Percentiles rank a stretch among this genome's conserved stretches.
Conservation (phyloP, 805 yeast species). For the Debaryomyces tyrocola region DNA sequence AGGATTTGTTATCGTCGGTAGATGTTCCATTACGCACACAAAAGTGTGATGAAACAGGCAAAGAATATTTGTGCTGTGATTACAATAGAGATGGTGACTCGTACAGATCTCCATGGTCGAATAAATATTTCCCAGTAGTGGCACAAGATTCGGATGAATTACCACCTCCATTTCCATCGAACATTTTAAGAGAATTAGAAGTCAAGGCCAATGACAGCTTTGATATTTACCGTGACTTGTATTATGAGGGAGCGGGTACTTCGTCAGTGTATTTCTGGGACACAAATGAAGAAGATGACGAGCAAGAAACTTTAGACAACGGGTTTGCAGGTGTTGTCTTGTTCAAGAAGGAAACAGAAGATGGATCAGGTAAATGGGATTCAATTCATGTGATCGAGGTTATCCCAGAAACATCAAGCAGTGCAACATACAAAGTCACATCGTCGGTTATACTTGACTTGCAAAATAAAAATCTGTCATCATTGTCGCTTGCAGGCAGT, state of each 20-base stretch:
- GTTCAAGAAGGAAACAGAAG: slow-evolving; percentile 67
- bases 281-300: slow-evolving; percentile 54
- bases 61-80: slow-evolving; percentile 81
- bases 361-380: slow-evolving; percentile 73
- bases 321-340: slow-evolving; percentile 92
- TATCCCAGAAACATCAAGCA: slow-evolving; percentile 35
- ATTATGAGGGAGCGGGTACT: slow-evolving; percentile 87
- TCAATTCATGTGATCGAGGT: slow-evolving; percentile 91
- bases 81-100: slow-evolving; percentile 95
- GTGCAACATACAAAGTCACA: slow-evolving; percentile 67
- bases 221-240: slow-evolving; percentile 88
- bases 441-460: slow-evolving; percentile 85
- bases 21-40: slow-evolving; percentile 74
- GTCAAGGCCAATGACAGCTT: slow-evolving; percentile 83
- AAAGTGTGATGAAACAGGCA: slow-evolving; percentile 55
- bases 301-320: slow-evolving; percentile 29
- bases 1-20: slow-evolving; percentile 80
- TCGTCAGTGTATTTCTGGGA: slow-evolving; percentile 94
- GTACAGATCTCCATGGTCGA: slow-evolving; percentile 88
- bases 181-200: slow-evolving; percentile 69
- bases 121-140: slow-evolving; percentile 57
- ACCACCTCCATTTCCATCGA: slow-evolving; percentile 77
- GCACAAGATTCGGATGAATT: slow-evolving; percentile 45
- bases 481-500: slow-evolving; percentile 68
- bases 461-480: slow-evolving; percentile 17